Base-by-base conservation (phyloP, 2,329 filamentous ascomycete species). In the Epichloe scottii region DNA sequence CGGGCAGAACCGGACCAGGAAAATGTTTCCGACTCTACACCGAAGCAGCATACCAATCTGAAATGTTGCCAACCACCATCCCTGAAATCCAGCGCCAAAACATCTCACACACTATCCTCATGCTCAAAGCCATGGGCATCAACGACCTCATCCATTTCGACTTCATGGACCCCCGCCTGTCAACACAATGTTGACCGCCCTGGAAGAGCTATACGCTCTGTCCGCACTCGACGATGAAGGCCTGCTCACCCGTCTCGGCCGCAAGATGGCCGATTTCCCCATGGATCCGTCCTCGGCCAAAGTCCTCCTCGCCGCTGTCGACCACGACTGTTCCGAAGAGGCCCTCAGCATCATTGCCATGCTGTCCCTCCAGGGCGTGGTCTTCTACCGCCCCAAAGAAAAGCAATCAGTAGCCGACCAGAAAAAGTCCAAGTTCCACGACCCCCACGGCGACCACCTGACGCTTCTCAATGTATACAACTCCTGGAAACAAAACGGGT, bases 161-260 rank as follows among this genome's bases (percentile, higher is more conserved):
- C 68, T 98, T 98, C 61, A 97, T 98, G 91, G 93, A 98, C 61
- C 90, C 93, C 93, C 93, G 0, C 93, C 93, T 0, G 93, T 93
- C 33, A 96, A 97, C 62, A 97, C 93, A 12, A 96, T 97, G 89
- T 78, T 98, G 56, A 95, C 89, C 47, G 93, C 93, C 0, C 73
- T 98, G 3, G 94, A 98, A 68, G 93, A 97, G 64, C 75, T 98
- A 0, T 98, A 98, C 62, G 89, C 89, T 0, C 73, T 98, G 11
- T 89, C 85, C 3, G 91, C 91, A 0, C 75, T 98, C 0, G 93
- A 98, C 57, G 91, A 98, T 60, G 93, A 98, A 75, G 93, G 93
- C 14, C 76, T 98, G 0, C 73, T 98, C 2, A 98, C 93, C 0
- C 82, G 93, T 6, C 77, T 95, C 1, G 93, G 93, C 7, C 82